Conservation (phyloP, 371 early-diverging fungal species). For the Synchytrium microbalum region DNA sequence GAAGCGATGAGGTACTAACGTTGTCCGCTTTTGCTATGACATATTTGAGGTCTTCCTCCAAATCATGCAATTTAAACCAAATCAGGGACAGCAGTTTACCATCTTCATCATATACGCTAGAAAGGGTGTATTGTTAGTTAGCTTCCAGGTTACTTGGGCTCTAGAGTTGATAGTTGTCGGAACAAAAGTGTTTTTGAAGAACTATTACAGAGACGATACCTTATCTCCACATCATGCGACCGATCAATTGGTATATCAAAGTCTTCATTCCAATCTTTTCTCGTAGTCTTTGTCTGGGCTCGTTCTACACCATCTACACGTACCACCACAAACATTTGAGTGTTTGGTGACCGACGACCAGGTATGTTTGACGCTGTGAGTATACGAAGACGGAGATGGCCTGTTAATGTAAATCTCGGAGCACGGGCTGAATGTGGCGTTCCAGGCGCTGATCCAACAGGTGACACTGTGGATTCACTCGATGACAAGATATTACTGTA, state of each 20-base stretch:
- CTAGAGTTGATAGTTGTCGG: too few species aligned
- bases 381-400: slow-evolving; percentile 1
- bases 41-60: slow-evolving; percentile 33
- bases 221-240: slow-evolving; percentile 41
- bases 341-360: slow-evolving; percentile 23
- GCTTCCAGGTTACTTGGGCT: too few species aligned
- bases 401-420: slow-evolving; percentile 3
- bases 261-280: slow-evolving; percentile 33
- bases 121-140: too few species aligned
- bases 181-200: slow-evolving; percentile 10
- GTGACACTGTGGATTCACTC: background rate
- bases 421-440: background rate
- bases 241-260: slow-evolving; percentile 36
- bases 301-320: slow-evolving; percentile 30
- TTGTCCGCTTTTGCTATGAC: slow-evolving; percentile 12
- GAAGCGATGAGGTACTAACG: background rate
- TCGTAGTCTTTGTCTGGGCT: slow-evolving; percentile 22
- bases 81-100: slow-evolving; percentile 25
- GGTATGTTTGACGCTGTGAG: slow-evolving; percentile 30
- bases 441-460: background rate
- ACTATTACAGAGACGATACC: slow-evolving; percentile 28
- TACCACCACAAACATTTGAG: slow-evolving; percentile 30
- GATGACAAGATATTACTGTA: background rate
- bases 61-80: slow-evolving; percentile 40
- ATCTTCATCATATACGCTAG: slow-evolving; percentile 1